Evolutionary conservation across 257 asterid species (phyloP).

Genomic region (Jacaranda copaia): DNA sequence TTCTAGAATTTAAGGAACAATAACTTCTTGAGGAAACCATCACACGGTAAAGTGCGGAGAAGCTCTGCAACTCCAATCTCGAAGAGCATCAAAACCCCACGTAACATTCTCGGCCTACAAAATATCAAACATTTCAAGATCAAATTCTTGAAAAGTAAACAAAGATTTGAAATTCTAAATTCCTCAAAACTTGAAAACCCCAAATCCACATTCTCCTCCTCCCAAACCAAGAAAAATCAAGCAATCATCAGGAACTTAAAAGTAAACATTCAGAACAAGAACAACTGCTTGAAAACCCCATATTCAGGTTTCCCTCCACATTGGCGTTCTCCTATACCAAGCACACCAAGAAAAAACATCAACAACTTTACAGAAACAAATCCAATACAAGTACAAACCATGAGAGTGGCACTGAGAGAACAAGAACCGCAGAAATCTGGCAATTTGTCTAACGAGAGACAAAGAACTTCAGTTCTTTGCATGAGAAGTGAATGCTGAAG

Average conservation of each 20-base stretch:
- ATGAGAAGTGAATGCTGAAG: slow-evolving; percentile 35
- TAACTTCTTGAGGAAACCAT: too few species aligned
- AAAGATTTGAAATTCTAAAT: neutral
- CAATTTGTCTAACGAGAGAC: neutral
- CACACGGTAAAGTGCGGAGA: too few species aligned
- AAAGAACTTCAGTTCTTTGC: slow-evolving; percentile 29
- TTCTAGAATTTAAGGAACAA: too few species aligned
- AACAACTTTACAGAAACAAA: neutral
- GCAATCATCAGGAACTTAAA: neutral
- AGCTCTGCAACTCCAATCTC: too few species aligned
- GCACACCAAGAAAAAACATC: too few species aligned
- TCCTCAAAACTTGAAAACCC: neutral
- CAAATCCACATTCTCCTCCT: neutral
- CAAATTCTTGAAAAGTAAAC: too few species aligned
- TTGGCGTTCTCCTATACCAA: too few species aligned
- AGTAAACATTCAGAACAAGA: neutral
- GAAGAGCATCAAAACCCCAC: too few species aligned
- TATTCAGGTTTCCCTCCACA: slow-evolving; percentile 15
- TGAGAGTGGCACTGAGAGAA: neutral
- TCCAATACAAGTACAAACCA: neutral
- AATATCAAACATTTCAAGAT: too few species aligned
- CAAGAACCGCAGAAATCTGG: neutral
- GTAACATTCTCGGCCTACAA: too few species aligned
- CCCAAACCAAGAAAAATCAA: neutral
- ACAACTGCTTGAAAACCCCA: neutral